Conservation (phyloP, 345 rosid genomes). For the Bruguiera gymnorhiza region DNA sequence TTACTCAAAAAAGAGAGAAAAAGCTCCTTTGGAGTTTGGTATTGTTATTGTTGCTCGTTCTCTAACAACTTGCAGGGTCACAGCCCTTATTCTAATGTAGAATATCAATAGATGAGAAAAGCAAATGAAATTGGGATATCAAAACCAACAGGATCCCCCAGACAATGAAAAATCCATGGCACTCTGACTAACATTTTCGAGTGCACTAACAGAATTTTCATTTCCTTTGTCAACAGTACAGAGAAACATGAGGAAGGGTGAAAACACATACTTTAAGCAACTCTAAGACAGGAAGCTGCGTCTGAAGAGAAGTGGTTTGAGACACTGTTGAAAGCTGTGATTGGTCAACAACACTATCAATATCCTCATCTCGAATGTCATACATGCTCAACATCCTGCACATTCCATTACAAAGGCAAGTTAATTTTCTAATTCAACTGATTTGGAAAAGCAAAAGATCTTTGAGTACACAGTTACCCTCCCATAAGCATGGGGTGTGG, state of each 20-base stretch:
- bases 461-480: too few relatives aligned
- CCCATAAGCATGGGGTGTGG: too few relatives aligned
- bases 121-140: too few relatives aligned
- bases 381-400: constrained; percentile 86
- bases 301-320: constrained; percentile 59
- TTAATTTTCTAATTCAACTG: neutral
- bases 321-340: constrained; percentile 41
- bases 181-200: neutral
- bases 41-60: too few relatives aligned
- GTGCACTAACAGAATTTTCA: neutral
- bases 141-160: too few relatives aligned
- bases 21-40: too few relatives aligned
- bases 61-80: too few relatives aligned
- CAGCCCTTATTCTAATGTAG: too few relatives aligned
- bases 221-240: neutral
- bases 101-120: too few relatives aligned
- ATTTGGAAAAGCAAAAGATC: too few relatives aligned
- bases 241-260: neutral
- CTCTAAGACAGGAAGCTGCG: constrained; percentile 82
- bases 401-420: constrained; percentile 10
- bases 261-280: constrained; percentile 63
- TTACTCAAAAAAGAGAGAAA: too few relatives aligned
- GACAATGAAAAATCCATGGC: too few relatives aligned
- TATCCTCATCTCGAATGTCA: constrained; percentile 73
- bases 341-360: constrained; percentile 55